Evolutionary conservation across 108 stramenopile species (phyloP).

Genomic region (Discostella stelligeroides): DNA sequence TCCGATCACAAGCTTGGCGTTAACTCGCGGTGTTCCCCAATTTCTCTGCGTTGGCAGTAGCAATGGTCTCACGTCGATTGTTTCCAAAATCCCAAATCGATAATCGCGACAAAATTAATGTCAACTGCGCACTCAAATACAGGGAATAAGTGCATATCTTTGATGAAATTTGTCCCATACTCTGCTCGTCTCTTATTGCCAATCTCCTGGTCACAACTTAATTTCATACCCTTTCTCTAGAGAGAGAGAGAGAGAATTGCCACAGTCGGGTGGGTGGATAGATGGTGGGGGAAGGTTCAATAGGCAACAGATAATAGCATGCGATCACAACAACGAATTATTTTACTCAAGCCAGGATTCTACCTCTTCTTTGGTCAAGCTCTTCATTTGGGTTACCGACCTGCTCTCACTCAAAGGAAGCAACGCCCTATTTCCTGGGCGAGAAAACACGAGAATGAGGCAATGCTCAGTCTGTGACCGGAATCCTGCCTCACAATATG

Average conservation of each 20-base stretch:
- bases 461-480: slow-evolving; percentile 75
- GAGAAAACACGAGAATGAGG: slow-evolving; percentile 78
- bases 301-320: too few species aligned
- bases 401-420: slow-evolving; percentile 67
- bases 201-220: too few species aligned
- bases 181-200: too few species aligned
- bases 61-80: slow-evolving; percentile 77
- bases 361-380: slow-evolving; percentile 60
- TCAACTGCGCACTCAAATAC: too few species aligned
- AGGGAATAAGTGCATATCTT: too few species aligned
- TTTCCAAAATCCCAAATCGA: slow-evolving; percentile 43
- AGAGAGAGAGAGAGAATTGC: too few species aligned
- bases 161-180: too few species aligned
- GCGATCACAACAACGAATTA: too few species aligned
- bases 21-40: slow-evolving; percentile 63
- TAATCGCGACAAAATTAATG: too few species aligned
- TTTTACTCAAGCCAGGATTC: slow-evolving; percentile 53
- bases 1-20: slow-evolving; percentile 63
- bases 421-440: slow-evolving; percentile 67
- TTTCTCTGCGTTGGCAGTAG: slow-evolving; percentile 81
- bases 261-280: too few species aligned
- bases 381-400: slow-evolving; percentile 59
- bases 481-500: slow-evolving; percentile 97
- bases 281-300: too few species aligned
- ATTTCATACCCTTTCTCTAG: too few species aligned